Evolutionary conservation across 129 eudicot genomes (phyloP), one percentile per base, ranked within the genome.

Genomic region (Scalesia atractyloides): DNA sequence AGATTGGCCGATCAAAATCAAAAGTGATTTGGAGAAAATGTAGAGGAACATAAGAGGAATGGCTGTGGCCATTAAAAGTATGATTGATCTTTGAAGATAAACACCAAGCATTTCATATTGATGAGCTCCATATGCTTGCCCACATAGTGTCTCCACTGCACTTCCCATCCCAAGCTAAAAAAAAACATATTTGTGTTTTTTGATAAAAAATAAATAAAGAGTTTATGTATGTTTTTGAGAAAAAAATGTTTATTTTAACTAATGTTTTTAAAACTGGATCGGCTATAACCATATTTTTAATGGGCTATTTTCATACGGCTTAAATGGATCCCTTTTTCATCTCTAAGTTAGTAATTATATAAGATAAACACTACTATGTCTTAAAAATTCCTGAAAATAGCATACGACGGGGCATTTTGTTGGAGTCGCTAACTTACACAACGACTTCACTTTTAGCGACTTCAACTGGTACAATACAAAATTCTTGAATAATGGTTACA

Each of bases 151-250:
- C 58, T 84, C 85, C 5, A 84, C 83, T 9, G 85, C 88, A 24
- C 88, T 84, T 53, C 88, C 88, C 88, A 84, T 84, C 0, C 85
- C 85, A 41, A 84, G 79, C 83, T 84, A n/a, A 73, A 76, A 34
- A 22, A 53, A 0, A 0, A 33, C 22, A 17, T 16, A 16, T 16
- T 16, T 1, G 7, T 17, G 59, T 17, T 1, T 52, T n/a, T 30
- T 26, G 33, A 26, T 26, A 49, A 49, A 16, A 64, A 64, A 9
- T 1, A n/a, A n/a, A 4, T 26, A 26, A 1, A 22, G 26, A 22
- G 1, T 2, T 44, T 70, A 48, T 2, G 30, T 2, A 54, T 58
- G 33, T 7, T 30, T 58, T 24, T 34, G 49, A 44, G 49, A 9
- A 44, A 44, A 5, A 15, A 14, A 9, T 9, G 49, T 9, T 44